Evolutionary conservation across 208 protist species (phyloP), one percentile per base, ranked within the genome.

Genomic region (Herpetomonas tarakana): DNA sequence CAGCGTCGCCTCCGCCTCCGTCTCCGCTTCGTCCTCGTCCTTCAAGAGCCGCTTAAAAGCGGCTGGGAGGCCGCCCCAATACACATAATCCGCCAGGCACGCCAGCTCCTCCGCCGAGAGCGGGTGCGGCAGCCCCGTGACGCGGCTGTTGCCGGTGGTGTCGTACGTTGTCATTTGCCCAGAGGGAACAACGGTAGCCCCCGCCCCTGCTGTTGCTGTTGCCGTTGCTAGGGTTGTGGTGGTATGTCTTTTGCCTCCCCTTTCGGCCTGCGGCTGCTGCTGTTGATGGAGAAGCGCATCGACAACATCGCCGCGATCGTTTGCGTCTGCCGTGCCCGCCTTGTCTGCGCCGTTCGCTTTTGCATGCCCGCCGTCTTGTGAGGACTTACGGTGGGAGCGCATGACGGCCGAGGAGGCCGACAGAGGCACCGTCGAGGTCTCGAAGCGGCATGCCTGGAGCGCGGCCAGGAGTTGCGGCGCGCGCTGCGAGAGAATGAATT

Each of bases 61-160:
- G 12, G 63, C 60, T 41, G 52, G 66, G 25, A 93, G 64, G 25
- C 79, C 86, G 21, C 86, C 86, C 71, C 75, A 88, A 57, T 87
- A 88, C 28, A 90, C 39, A 58, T 90, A 93, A 52, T 88, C 80
- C 4, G 71, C 50, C 19, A 93, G 63, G 46, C 60, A 80, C 64
- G 71, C 47, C 50, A 93, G 70, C 18, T 80, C 78, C 11, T 84
- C 77, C 7, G 66, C 62, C 7, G 75, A 77, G 18, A 93, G 58
- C 2, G 80, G 52, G 12, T 78, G 65, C 28, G 69, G 62, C 14
- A 93, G 74, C 0, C 86, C 86, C 16, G 76, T 52, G 21, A 91
- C 71, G 26, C 86, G 77, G 22, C 68, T 71, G 41, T 86, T 93
- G 14, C 83, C 83, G 50, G 76, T 73, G 7, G 81, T 88, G 62